phyloP scores from a whole-genome alignment of 768 basidiomycete genomes.

The Calocybe cyanea region DNA sequence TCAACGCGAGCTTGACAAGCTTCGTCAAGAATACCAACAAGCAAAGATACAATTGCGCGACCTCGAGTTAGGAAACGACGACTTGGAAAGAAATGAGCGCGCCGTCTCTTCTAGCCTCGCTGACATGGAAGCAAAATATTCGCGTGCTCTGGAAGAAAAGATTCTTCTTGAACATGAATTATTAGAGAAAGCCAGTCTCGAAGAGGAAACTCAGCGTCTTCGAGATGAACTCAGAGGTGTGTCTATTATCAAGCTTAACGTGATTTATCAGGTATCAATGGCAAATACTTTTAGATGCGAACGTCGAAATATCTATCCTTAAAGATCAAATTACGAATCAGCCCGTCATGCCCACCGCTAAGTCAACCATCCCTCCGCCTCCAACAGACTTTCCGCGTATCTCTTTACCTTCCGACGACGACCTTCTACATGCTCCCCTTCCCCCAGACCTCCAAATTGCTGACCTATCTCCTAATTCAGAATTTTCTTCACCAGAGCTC shows the following conservation, averaged over 20 bases:
- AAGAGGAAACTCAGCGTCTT: constrained; percentile 87
- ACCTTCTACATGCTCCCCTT: constrained; percentile 54
- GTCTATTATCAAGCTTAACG: constrained; percentile 12
- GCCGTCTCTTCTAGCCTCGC: constrained; percentile 80
- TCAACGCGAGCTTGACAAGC: constrained; percentile 85
- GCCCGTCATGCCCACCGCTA: constrained; percentile 32
- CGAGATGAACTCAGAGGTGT: constrained; percentile 91
- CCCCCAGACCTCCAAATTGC: constrained; percentile 59
- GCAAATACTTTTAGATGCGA: constrained; percentile 59
- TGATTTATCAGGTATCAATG: too few species aligned
- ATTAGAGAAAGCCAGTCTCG: constrained; percentile 82
- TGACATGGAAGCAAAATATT: constrained; percentile 85
- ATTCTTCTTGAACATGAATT: constrained; percentile 95
- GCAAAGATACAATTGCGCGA: constrained; percentile 77
- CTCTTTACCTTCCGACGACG: constrained; percentile 43
- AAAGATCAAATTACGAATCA: constrained; percentile 52
- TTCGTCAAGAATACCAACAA: constrained; percentile 70
- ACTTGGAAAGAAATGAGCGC: constrained; percentile 92
- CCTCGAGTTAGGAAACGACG: constrained; percentile 97
- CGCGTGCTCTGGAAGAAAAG: constrained; percentile 91
- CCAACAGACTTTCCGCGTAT: constrained; percentile 25
- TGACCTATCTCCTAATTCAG: constrained; percentile 47
- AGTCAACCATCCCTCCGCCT: constrained; percentile 22
- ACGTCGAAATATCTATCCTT: constrained; percentile 78
- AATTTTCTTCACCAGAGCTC: constrained; percentile 31